phyloP scores from a whole-genome alignment of 2,329 filamentous ascomycete species.

The Colletotrichum musicola region DNA sequence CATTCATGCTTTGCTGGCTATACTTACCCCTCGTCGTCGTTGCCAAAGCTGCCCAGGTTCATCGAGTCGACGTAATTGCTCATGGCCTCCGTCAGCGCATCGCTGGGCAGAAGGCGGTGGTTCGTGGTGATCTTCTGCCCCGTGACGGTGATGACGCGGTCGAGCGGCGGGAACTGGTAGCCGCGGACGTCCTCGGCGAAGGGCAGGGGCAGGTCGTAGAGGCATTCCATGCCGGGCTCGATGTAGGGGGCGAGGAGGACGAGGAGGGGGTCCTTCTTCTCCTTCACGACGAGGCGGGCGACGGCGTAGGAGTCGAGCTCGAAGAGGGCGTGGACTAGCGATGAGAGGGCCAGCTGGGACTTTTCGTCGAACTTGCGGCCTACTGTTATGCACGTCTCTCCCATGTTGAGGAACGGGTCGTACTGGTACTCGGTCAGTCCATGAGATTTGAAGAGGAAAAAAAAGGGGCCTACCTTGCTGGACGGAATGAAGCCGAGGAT shows the following conservation, averaged over 20 bases:
- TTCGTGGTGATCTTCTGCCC: slow-evolving; percentile 79
- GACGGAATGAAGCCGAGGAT: slow-evolving; percentile 88
- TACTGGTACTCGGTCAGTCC: slow-evolving; percentile 67
- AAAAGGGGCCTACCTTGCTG: slow-evolving; percentile 67
- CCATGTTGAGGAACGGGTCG: slow-evolving; percentile 87
- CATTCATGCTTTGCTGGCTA: background rate
- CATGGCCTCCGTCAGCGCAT: slow-evolving; percentile 84
- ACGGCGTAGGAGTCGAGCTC: slow-evolving; percentile 89
- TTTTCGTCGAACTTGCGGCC: slow-evolving; percentile 84
- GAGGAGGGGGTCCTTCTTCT: slow-evolving; percentile 81
- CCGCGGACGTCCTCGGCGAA: slow-evolving; percentile 92
- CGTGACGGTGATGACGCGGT: slow-evolving; percentile 87
- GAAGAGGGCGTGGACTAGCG: slow-evolving; percentile 87
- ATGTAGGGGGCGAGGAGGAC: slow-evolving; percentile 85
- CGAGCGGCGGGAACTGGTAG: slow-evolving; percentile 93
- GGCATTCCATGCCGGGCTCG: slow-evolving; percentile 82
- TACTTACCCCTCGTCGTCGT: slow-evolving; percentile 79
- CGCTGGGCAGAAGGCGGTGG: slow-evolving; percentile 84
- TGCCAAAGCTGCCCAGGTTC: slow-evolving; percentile 81
- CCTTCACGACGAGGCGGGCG: slow-evolving; percentile 86
- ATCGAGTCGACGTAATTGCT: slow-evolving; percentile 92
- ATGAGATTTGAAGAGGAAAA: background rate
- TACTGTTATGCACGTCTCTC: slow-evolving; percentile 82
- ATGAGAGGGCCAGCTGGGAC: slow-evolving; percentile 86
- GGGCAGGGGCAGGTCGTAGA: slow-evolving; percentile 90